Evolutionary conservation across 768 basidiomycete genomes (phyloP).

Genomic region (Hemileccinum impolitum): DNA sequence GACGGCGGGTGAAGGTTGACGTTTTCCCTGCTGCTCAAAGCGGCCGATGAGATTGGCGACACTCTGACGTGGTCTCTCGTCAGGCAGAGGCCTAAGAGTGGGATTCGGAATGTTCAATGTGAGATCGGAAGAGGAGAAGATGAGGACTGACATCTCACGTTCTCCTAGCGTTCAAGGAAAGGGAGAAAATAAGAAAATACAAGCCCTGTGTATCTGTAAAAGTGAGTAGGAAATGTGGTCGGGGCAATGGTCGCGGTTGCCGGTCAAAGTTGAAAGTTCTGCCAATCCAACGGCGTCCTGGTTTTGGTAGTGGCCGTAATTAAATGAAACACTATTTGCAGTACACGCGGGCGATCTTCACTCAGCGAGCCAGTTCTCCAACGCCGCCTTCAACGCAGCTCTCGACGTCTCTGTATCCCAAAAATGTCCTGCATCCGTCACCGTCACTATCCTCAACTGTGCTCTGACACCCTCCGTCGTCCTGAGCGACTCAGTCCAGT

Average conservation of each 20-base stretch:
- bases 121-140: constrained; percentile 6
- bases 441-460: constrained; percentile 31
- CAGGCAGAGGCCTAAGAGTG: constrained; percentile 68
- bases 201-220: constrained; percentile 7
- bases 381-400: constrained; percentile 14
- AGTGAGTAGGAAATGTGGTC: constrained; percentile 18
- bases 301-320: constrained; percentile 15
- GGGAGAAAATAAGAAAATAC: constrained; percentile 11
- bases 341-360: too few relatives aligned
- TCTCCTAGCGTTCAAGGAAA: constrained; percentile 17
- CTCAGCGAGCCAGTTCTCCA: constrained; percentile 20
- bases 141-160: constrained; percentile 28
- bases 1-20: constrained; percentile 41
- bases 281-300: constrained; percentile 7
- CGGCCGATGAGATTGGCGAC: constrained; percentile 90
- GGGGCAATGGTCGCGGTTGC: constrained; percentile 27
- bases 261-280: constrained; percentile 7
- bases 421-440: constrained; percentile 61
- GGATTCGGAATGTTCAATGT: constrained; percentile 6
- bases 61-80: constrained; percentile 82
- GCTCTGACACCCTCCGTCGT: constrained; percentile 21
- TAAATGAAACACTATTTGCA: too few relatives aligned
- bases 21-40: constrained; percentile 80
- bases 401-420: constrained; percentile 45
- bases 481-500: constrained; percentile 48